Base-by-base conservation (phyloP, 495 filamentous ascomycete genomes). In the Hyaloscypha bicolor region DNA sequence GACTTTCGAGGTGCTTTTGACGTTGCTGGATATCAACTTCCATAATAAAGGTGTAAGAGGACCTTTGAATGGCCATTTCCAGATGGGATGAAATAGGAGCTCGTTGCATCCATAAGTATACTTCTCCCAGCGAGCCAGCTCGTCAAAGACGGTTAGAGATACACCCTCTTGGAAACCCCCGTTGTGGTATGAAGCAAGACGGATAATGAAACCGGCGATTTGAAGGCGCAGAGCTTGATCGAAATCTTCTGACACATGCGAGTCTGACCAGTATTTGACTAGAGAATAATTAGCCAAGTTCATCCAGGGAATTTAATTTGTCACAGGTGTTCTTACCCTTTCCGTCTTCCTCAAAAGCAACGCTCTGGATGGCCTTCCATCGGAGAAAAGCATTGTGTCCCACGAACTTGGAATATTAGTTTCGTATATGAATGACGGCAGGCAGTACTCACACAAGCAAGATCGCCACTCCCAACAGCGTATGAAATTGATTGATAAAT, bases 81-180 rank as follows among this genome's bases (percentile, higher is more conserved):
- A 68, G 29, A 88, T 32, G 9, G 85, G 85, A 61, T 87, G 76
- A 76, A 88, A 88, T 64, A 88, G 74, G 37, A 88, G 72, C 71
- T 88, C 86, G 72, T 81, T 85, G 69, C 86, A 66, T 33, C 64
- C 64, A 21, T 66, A 66, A 11, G 64, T 29, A 31, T 91, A 91
- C 71, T 91, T 91, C 70, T 92, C 89, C 89, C 89, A 92, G 42
- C 89, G 87, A 5, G 87, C 83, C 14, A 92, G 78, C 75, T 92
- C 89, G 74, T 92, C 89, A 76, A 90, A 92, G 16, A 92, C 88
- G 6, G 89, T 91, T 29, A 92, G 78, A n/a, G 89, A 91, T 55
- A 92, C 89, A 64, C 89, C 89, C 73, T 92, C 89, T 70, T 91
- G 88, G 79, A 90, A 92, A 16, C 85, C 90, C 9, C 85, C 79